Evolutionary conservation across 306 rosid species (phyloP).

Genomic region (Cucumis melo): DNA sequence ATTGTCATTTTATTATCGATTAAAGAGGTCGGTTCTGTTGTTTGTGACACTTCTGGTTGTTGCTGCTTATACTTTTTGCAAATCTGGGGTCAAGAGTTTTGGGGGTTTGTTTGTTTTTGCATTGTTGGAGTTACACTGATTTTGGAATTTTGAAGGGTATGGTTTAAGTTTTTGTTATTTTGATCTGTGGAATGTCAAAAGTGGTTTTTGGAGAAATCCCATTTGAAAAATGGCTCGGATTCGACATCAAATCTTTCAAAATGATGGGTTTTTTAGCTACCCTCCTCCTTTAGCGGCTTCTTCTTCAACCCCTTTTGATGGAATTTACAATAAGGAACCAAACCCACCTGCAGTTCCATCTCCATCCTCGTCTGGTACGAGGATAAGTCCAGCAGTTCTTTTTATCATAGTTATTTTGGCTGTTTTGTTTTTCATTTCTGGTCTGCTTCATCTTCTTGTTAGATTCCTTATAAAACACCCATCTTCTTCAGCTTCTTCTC

Average conservation of each 20-base stretch:
- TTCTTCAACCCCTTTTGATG: conserved; percentile 29
- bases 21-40: not conserved
- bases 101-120: conserved; percentile 5
- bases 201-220: conserved; percentile 42
- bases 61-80: not conserved
- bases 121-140: conserved; percentile 4
- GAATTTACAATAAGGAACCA: conserved; percentile 28
- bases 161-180: conserved; percentile 12
- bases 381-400: conserved; percentile 87
- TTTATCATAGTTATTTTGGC: conserved; percentile 88
- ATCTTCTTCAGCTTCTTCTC: conserved; percentile 45
- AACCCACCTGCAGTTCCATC: conserved; percentile 17
- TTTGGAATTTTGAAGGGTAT: conserved; percentile 14
- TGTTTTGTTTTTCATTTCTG: conserved; percentile 83
- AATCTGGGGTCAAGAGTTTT: conserved; percentile 6
- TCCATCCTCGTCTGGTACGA: conserved; percentile 56
- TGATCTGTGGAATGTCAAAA: conserved; percentile 38
- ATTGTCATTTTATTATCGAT: not conserved
- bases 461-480: conserved; percentile 85
- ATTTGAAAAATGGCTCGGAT: conserved; percentile 69
- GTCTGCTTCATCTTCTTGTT: conserved; percentile 84
- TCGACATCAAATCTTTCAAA: conserved; percentile 42
- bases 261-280: conserved; percentile 61
- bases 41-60: not conserved
- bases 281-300: conserved; percentile 46